Base-by-base conservation (phyloP, 2,329 filamentous ascomycete species). In the Didymella glomerata region DNA sequence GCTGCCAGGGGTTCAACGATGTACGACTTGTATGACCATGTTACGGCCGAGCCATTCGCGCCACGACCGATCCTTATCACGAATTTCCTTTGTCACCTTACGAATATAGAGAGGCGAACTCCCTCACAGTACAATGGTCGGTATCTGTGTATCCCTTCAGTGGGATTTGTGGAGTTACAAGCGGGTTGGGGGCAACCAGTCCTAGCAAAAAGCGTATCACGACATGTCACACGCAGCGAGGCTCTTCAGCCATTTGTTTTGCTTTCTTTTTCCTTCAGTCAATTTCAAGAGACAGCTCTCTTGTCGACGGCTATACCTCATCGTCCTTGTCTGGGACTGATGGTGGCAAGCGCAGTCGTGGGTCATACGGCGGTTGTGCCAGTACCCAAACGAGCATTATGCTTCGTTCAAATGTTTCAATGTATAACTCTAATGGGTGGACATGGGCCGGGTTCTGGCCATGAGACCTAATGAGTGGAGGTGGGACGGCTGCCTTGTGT, bases 11-110 rank as follows among this genome's bases (percentile, higher is more conserved):
- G 63, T 67, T 72, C 64, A 64, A 76, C 68, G 75, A 77, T 66
- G 73, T 74, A 76, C 72, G 73, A 76, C 68, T 48, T 75, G 72
- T 75, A 76, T 73, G 74, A 77, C 73, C 54, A 60, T 63, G 55
- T 67, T 53, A 46, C 48, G 63, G 65, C 64, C 60, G 61, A 59
- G 60, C 69, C 52, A 68, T 67, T 71, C 57, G 65, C 70, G 72
- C 68, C 68, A 73, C 69, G 70, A 68, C 59, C 68, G 60, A 67
- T 73, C 67, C 62, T 69, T 75, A 60, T 72, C 54, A 77, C 72
- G 75, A 76, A 70, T 75, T 70, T 71, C 69, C 61, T 76, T 68
- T 76, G 72, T 75, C 46, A 61, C 41, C 40, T 57, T 60, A 67
- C 52, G 62, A 65, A 63, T 57, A 51, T 70, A 72, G 69, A 73